Evolutionary conservation across 768 basidiomycete genomes (phyloP), one percentile per base, ranked within the genome.

Genomic region (Stropharia rugosoannulata): DNA sequence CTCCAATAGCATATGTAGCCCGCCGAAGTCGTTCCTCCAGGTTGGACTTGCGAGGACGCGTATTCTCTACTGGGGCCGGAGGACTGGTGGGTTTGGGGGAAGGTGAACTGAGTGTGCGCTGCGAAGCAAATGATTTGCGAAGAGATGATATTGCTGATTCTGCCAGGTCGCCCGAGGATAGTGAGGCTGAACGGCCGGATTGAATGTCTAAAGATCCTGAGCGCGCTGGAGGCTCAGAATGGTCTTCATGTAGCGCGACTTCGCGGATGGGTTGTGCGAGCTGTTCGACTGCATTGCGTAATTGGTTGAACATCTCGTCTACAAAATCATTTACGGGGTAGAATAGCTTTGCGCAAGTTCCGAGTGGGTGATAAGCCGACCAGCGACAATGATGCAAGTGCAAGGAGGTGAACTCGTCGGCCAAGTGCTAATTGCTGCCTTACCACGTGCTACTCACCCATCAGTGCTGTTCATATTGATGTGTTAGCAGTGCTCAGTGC

Each of bases 1-100:
- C 89, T 16, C 79, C 82, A 49, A 79, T 76, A 18, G 79, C 77
- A 61, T 85, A 80, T 25, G 80, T 78, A 27, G 74, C 80, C 40
- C 88, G 85, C 43, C 86, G 81, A n/a, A 93, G 73, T 43, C 91
- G 78, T 55, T 93, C 90, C 70, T 93, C 91, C 2, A 93, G 74
- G 19, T 80, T 87, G 7, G 80, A 75, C 65, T 88, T 87, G 44
- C 76, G 70, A 11, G 59, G 49, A 37, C 60, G 55, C 12, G 60
- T 54, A 35, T 49, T 56, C 10, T 59, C 48, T 19, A 58, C 44
- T 10, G 61, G 50, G 8, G 58, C 40, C 22, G 63, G 54, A 4
- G 59, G 41, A 13, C 58, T 49, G 16, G 62, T 46, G 7, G 60
- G 45, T 40, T 62, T 63, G 41, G 62, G 43, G 15, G 59, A 48